Base-by-base conservation (phyloP, 2,329 filamentous ascomycete species). In the Dothideomycetes sp. region DNA sequence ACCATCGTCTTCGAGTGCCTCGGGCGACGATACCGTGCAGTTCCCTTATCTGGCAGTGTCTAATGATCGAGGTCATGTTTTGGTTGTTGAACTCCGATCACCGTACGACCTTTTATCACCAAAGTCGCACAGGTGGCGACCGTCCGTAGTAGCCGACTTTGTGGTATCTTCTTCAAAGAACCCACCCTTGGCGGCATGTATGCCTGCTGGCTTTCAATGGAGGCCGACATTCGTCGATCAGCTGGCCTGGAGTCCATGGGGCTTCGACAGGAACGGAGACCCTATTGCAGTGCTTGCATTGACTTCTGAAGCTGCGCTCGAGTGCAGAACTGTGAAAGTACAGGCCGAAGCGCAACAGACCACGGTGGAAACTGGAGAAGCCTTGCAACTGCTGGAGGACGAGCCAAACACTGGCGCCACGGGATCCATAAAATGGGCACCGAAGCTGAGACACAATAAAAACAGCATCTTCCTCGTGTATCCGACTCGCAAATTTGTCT, bases 21-120 rank as follows among this genome's bases (percentile, higher is more conserved):
- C 35, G 15, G 35, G 34, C 12, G 30, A 37, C 10, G 33, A 19
- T 12, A 29, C 30, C 2, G 30, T 36, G 17, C 22, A 10, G 12
- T 20, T 10, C 10, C 44, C 42, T n/a, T 46, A 41, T 57, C 32
- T 69, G 24, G 62, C 58, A 6, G 51, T 65, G 4, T 51, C 61
- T 4, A 67, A 65, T 32, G 64, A 67, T 27, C 55, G 62, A 28
- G 65, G 64, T 22, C 53, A 66, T 13, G 49, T 68, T 8, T 46
- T 58, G 4, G 45, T 67, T 6, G 15, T 67, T 4, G 45, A 47
- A n/a, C 35, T 67, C 11, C 44, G 54, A 9, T 62, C 65, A 4
- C 64, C 65, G 1, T 54, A 62, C 28, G 53, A 62, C 16, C 50
- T 54, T 9, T 33, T 51, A 22, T 16, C 33, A 8, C 36, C 38